Conservation (phyloP, 805 yeast species). For the Kazachstania viticola region DNA sequence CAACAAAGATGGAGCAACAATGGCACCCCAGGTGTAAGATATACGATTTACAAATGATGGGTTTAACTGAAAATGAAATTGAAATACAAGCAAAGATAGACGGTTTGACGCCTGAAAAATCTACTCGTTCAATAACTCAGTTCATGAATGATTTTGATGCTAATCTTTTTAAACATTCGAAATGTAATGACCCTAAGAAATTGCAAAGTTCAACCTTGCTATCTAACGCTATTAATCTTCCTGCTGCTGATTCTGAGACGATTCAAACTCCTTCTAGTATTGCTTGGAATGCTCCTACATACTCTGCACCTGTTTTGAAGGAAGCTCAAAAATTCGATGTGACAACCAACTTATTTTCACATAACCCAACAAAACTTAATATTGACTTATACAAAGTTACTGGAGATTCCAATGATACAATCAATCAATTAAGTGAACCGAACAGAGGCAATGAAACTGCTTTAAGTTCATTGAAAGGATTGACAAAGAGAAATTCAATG, state of each 20-base stretch:
- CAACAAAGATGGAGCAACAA: slow-evolving; percentile 32
- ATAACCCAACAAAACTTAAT: no score
- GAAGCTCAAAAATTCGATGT: slow-evolving; percentile 16
- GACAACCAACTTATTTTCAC: slow-evolving; percentile 12
- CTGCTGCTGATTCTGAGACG: no score
- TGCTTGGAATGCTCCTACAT: slow-evolving; percentile 20
- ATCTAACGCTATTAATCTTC: neutral
- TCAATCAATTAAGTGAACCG: neutral
- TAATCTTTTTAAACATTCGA: slow-evolving; percentile 33
- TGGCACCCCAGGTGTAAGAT: slow-evolving; percentile 95
- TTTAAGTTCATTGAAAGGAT: slow-evolving; percentile 17
- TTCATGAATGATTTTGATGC: slow-evolving; percentile 63
- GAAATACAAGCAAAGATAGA: slow-evolving; percentile 52
- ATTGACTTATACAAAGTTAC: neutral
- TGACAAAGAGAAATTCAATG: slow-evolving; percentile 13
- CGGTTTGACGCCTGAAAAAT: slow-evolving; percentile 32
- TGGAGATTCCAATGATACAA: neutral
- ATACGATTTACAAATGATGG: slow-evolving; percentile 96
- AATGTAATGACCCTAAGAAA: neutral
- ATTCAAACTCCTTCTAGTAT: slow-evolving; percentile 7
- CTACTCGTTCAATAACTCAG: slow-evolving; percentile 35
- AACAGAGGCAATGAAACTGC: neutral
- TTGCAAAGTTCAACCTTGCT: neutral
- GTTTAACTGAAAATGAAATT: slow-evolving; percentile 84
- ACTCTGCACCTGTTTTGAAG: slow-evolving; percentile 16